Percentiles rank a stretch among this genome's conserved stretches.
Conservation (phyloP, 2,329 filamentous ascomycete species). For the Exophiala sp. region DNA sequence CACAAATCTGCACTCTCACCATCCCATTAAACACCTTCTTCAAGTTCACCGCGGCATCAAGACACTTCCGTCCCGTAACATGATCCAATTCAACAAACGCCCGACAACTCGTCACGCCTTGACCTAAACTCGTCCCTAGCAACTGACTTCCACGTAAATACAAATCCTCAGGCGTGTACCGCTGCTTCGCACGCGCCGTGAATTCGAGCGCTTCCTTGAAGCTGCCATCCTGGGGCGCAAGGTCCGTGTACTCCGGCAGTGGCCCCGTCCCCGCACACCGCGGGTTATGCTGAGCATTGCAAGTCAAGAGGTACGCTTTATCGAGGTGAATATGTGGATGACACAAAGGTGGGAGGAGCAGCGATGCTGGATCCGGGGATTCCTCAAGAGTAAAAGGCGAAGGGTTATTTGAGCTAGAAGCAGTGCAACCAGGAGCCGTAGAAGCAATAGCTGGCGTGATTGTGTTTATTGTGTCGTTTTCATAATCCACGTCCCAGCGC, state of each 20-base stretch:
- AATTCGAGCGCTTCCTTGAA: slow-evolving; percentile 64
- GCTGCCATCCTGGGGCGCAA: slow-evolving; percentile 58
- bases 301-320: slow-evolving; percentile 41
- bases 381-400: slow-evolving; percentile 1
- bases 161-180: slow-evolving; percentile 62
- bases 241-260: slow-evolving; percentile 49
- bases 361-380: slow-evolving; percentile 17
- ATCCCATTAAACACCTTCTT: slow-evolving; percentile 52
- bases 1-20: slow-evolving; percentile 64
- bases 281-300: slow-evolving; percentile 19
- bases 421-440: neutral
- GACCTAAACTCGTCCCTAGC: slow-evolving; percentile 60
- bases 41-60: slow-evolving; percentile 56
- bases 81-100: slow-evolving; percentile 70
- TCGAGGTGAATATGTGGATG: slow-evolving; percentile 73
- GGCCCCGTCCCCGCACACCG: neutral
- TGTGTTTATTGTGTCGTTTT: slow-evolving; percentile 16
- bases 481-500: slow-evolving; percentile 19
- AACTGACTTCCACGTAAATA: slow-evolving; percentile 62
- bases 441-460: slow-evolving; percentile 9
- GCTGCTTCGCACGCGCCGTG: slow-evolving; percentile 58
- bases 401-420: neutral
- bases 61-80: slow-evolving; percentile 55
- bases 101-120: slow-evolving; percentile 66
- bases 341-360: slow-evolving; percentile 57